Percentiles rank a stretch among this genome's conserved stretches.
phyloP scores from a whole-genome alignment of 2,329 filamentous ascomycete species.

The Thermoascus crustaceus region DNA sequence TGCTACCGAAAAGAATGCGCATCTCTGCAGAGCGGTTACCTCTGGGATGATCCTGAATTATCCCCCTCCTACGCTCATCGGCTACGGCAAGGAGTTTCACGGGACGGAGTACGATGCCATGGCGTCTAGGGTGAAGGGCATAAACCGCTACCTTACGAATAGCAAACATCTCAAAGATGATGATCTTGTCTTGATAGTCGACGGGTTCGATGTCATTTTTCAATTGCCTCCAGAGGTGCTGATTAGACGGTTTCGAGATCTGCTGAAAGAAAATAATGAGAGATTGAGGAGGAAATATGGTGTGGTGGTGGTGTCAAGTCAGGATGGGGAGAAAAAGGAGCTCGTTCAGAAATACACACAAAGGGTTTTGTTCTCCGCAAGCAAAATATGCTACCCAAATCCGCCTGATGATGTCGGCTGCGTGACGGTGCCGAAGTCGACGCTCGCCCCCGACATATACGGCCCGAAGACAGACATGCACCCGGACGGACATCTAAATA shows the following conservation, averaged over 20 bases:
- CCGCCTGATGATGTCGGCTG: slow-evolving; percentile 42
- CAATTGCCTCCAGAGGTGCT: slow-evolving; percentile 58
- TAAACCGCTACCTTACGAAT: slow-evolving; percentile 42
- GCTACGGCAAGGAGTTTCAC: slow-evolving; percentile 27
- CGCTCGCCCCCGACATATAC: slow-evolving; percentile 43
- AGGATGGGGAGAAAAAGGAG: slow-evolving; percentile 13
- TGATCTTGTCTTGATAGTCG: slow-evolving; percentile 56
- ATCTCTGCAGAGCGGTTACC: slow-evolving; percentile 51
- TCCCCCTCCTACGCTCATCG: slow-evolving; percentile 49
- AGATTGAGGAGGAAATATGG: slow-evolving; percentile 46
- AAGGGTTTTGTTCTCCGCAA: slow-evolving; percentile 48
- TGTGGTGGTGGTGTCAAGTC: slow-evolving; percentile 16
- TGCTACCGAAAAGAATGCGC: slow-evolving; percentile 38
- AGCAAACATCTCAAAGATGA: slow-evolving; percentile 44
- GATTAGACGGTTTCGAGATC: slow-evolving; percentile 53
- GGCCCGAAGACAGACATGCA: slow-evolving; percentile 36
- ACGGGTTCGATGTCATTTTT: slow-evolving; percentile 57
- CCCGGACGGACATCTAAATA: slow-evolving; percentile 29
- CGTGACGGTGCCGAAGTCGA: slow-evolving; percentile 44
- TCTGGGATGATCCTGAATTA: slow-evolving; percentile 53
- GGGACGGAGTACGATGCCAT: slow-evolving; percentile 32
- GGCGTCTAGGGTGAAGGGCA: slow-evolving; percentile 38
- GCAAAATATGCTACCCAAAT: slow-evolving; percentile 45
- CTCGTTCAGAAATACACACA: slow-evolving; percentile 40
- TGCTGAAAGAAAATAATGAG: slow-evolving; percentile 46